A percentile compares a stretch with the other conserved stretches of the same genome.
Conservation (phyloP, 345 rosid species). For the Citrus mangshanensis region DNA sequence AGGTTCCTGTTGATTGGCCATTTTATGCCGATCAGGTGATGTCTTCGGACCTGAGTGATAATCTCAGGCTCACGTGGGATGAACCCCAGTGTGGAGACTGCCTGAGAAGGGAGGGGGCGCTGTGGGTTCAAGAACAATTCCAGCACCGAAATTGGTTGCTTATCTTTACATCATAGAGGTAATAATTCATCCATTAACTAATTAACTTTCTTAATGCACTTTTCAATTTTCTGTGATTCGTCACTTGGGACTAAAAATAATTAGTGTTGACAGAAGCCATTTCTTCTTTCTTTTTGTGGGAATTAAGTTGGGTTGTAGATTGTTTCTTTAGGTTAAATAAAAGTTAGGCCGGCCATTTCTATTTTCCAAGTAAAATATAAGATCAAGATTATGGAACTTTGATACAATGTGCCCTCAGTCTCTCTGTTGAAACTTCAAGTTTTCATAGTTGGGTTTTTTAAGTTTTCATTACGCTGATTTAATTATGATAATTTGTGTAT, state of each 20-base stretch:
- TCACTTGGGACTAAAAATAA: background rate
- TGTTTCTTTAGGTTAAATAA: too few species aligned
- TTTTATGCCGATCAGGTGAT: conserved; percentile 37
- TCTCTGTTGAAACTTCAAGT: too few species aligned
- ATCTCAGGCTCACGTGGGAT: conserved; percentile 43
- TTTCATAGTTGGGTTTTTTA: too few species aligned
- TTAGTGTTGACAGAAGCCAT: background rate
- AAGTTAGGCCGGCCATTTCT: too few species aligned
- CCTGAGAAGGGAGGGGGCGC: conserved; percentile 45
- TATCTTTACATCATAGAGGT: conserved; percentile 36
- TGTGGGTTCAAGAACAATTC: conserved; percentile 59
- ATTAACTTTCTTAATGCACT: background rate
- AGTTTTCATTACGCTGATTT: too few species aligned
- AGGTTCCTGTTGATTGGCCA: conserved; percentile 55
- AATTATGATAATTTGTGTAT: too few species aligned
- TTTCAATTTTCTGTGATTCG: background rate
- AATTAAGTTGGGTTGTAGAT: too few species aligned
- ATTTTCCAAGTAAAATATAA: too few species aligned
- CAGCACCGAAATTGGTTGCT: conserved; percentile 37
- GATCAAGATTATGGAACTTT: too few species aligned
- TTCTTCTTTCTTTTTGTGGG: too few species aligned
- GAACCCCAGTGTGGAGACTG: conserved; percentile 50
- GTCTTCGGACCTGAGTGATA: conserved; percentile 40
- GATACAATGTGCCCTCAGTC: too few species aligned
- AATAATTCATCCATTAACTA: background rate